Base-by-base conservation (phyloP, 2,329 filamentous ascomycete species). In the Dendrostoma leiphaemia region DNA sequence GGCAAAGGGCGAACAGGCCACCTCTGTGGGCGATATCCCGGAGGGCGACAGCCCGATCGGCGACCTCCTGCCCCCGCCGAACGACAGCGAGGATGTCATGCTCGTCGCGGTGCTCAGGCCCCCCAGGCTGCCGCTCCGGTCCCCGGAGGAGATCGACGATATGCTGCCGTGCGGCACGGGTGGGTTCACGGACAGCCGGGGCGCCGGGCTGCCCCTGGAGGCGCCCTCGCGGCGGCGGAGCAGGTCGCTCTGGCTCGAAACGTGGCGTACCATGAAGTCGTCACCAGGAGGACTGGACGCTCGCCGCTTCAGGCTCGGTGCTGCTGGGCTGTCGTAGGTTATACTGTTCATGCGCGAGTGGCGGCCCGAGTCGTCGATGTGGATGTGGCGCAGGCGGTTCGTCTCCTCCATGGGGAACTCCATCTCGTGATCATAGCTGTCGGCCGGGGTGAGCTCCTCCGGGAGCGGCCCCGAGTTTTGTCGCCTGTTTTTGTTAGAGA, bases 281-380 rank as follows among this genome's bases (percentile, higher is more conserved):
- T 79, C 78, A 3, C 71, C 69, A 0, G 74, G 77, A 1, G 81
- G 80, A 24, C 80, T 83, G 0, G 79, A 80, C 2, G 81, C 81
- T 35, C 81, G 73, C 44, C 81, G 75, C 67, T 84, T 84, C 56
- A 76, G 76, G 6, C 80, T 78, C 8, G 67, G 63, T 2, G 73
- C n/a, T n/a, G 65, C 38, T 77, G 70, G n/a, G 57, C 69, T 71
- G 24, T 74, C 71, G 48, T 47, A 58, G 26, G 26, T 59, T 12
- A 50, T 6, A 34, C 48, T 50, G 34, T 58, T 41, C 58, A 60
- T 45, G 55, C 62, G 34, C 55, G 58, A 58, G 60, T 59, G 59
- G 13, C 55, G 56, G 15, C 53, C 35, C 5, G n/a, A n/a, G n/a
- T 67, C 79, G 44, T 82, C 79, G 19, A 80, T 72, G 19, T 76